Base-by-base conservation (phyloP, 192 early-diverging fungal species). In the Podila clonocystis region DNA sequence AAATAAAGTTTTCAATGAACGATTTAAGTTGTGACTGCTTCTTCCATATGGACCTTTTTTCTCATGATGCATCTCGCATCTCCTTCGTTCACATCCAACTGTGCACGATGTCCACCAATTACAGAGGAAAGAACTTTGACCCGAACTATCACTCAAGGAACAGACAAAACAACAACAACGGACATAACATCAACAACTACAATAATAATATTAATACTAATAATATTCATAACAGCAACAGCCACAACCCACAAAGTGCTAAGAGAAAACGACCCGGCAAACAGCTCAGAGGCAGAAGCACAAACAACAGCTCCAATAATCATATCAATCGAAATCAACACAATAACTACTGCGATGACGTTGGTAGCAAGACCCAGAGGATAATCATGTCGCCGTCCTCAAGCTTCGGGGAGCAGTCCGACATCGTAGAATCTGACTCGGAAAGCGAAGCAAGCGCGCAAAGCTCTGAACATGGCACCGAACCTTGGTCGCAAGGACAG, bases 41-140 rank as follows among this genome's bases (percentile, higher is more conserved):
- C 11, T 45, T 45, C 41, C 15, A 45, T 15, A 15, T 4, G 8
- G 13, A 45, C 15, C 41, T 15, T 15, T 45, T 45, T 45, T 13
- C 38, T 41, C 38, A 17, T 12, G 4, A 45, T 13, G 41, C 41
- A 45, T 45, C 17, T 45, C 15, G 41, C 41, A 45, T 45, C 15
- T 12, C 34, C 34, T 15, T 45, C 4, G 41, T 45, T 45, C 41
- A 15, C 41, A 45, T 45, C 41, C 41, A 45, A 45, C 8, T 45
- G 41, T 45, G 41, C 41, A 45, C 41, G 2, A 45, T 45, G 41
- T 45, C 41, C 41, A 45, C 13, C 41, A 45, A 45, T 45, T 70
- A 70, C 68, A 49, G 17, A 20, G 68, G 68, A 9, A 50, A 26
- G 12, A 63, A 70, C 48, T 70, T 50, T 48, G 68, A 70, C 22